Conservation (phyloP, 1,284 basidiomycete species). For the Puccinia polysora region DNA sequence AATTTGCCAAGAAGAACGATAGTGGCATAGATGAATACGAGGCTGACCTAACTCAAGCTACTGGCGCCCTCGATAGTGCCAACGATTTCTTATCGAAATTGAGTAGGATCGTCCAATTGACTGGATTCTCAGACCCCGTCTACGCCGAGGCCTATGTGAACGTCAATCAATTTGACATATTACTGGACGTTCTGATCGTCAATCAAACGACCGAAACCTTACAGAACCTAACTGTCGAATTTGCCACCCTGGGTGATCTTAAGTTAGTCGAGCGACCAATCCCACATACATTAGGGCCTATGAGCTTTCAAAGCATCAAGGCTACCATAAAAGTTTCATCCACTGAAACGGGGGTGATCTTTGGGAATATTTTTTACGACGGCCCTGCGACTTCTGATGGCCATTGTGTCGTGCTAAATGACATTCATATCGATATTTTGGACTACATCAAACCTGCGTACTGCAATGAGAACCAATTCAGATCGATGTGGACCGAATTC, state of each 20-base stretch:
- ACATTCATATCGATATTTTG: constrained; percentile 99
- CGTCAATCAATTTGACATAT: constrained; percentile 96
- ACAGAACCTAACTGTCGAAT: constrained; percentile 94
- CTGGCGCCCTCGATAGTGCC: constrained; percentile 70
- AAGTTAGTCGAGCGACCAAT: constrained; percentile 94
- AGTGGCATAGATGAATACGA: constrained; percentile 71
- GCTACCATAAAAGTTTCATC: constrained; percentile 97
- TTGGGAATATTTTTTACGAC: constrained; percentile 96
- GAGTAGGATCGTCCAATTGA: constrained; percentile 89
- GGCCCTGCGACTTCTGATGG: constrained; percentile 74
- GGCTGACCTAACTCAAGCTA: constrained; percentile 82
- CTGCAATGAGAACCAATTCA: constrained; percentile 85
- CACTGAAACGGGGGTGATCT: constrained; percentile 96
- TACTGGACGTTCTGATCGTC: constrained; percentile 93
- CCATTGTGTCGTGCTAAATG: constrained; percentile 80
- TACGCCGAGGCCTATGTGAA: constrained; percentile 98
- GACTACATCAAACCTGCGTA: constrained; percentile 98
- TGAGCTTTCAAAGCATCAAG: constrained; percentile 97
- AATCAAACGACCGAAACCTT: constrained; percentile 93
- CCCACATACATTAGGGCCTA: constrained; percentile 86
- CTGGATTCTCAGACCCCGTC: constrained; percentile 96
- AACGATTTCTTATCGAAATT: constrained; percentile 97
- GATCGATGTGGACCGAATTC: constrained; percentile 96
- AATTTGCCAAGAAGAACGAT: constrained; percentile 83
- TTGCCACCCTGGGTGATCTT: constrained; percentile 93